Evolutionary conservation across 148 eudicot genomes (phyloP).

Genomic region (Rhododendron vialii): DNA sequence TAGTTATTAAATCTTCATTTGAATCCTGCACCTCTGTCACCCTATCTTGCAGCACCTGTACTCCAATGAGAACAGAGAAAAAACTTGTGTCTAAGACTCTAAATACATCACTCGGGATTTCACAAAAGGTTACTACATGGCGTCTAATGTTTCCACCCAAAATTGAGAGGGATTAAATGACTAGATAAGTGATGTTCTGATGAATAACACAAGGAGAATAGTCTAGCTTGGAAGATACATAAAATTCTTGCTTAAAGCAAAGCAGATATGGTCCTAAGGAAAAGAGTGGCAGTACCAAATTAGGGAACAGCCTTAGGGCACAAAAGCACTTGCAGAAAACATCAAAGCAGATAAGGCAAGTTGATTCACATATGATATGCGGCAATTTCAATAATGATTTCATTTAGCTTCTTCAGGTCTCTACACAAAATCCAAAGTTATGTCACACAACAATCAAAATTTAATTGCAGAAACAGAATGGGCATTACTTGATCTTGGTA

Average conservation of each 20-base stretch:
- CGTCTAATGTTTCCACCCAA: not conserved
- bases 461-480: not conserved
- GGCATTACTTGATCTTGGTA: not conserved
- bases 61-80: not conserved
- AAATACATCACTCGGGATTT: not conserved
- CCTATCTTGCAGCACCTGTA: constrained; percentile 68
- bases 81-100: not conserved
- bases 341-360: not conserved
- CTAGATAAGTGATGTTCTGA: not conserved
- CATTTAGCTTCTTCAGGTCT: not conserved
- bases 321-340: not conserved
- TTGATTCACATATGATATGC: not conserved
- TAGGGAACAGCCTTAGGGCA: not conserved
- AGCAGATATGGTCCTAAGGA: not conserved
- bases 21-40: constrained; percentile 36
- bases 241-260: not conserved
- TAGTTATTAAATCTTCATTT: constrained; percentile 47
- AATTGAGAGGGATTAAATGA: not conserved
- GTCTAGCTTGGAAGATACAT: not conserved
- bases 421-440: not conserved
- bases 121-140: not conserved
- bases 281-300: not conserved
- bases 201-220: not conserved
- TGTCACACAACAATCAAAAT: not conserved
- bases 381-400: not conserved